These are phyloP conservation scores for Cystodermella granulosa DNA, from an alignment of 1,284 basidiomycete genomes.

Conservation along the genomic window DNA sequence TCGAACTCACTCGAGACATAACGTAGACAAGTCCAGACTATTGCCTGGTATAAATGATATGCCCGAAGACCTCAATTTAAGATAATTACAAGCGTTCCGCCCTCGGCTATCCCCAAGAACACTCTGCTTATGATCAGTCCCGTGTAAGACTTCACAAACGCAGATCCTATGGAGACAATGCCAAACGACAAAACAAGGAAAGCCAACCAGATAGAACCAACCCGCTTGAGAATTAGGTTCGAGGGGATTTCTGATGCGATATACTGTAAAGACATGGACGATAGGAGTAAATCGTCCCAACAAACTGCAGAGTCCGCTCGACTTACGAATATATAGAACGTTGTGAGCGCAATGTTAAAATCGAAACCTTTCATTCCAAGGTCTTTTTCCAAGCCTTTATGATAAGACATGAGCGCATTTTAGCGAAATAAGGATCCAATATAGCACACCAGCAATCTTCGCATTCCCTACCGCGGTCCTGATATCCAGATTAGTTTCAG, in stretches of 20 bases:
- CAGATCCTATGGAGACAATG: conserved; percentile 41
- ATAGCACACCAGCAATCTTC: conserved; percentile 36
- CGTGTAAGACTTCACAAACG: conserved; percentile 41
- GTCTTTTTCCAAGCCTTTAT: conserved; percentile 42
- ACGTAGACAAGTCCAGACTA: conserved; percentile 43
- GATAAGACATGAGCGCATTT: not conserved
- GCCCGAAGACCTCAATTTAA: too few species aligned
- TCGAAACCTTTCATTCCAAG: conserved; percentile 43
- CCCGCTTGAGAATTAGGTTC: conserved; percentile 42
- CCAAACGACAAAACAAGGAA: conserved; percentile 39
- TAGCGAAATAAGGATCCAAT: too few species aligned
- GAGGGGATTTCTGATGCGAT: conserved; percentile 43
- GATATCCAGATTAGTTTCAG: not conserved
- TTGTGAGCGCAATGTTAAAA: conserved; percentile 41
- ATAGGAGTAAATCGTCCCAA: conserved; percentile 6
- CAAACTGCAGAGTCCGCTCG: conserved; percentile 2
- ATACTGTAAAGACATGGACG: conserved; percentile 36
- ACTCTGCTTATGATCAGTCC: conserved; percentile 45
- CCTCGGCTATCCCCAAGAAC: conserved; percentile 47
- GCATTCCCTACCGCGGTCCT: conserved; percentile 33
- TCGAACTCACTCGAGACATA: conserved; percentile 35
- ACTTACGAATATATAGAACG: conserved; percentile 41
- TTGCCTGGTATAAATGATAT: too few species aligned
- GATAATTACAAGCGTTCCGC: conserved; percentile 43
- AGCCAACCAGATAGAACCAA: conserved; percentile 41